Evolutionary conservation across 148 eudicot species (phyloP).

Genomic region (Limonium bicolor): DNA sequence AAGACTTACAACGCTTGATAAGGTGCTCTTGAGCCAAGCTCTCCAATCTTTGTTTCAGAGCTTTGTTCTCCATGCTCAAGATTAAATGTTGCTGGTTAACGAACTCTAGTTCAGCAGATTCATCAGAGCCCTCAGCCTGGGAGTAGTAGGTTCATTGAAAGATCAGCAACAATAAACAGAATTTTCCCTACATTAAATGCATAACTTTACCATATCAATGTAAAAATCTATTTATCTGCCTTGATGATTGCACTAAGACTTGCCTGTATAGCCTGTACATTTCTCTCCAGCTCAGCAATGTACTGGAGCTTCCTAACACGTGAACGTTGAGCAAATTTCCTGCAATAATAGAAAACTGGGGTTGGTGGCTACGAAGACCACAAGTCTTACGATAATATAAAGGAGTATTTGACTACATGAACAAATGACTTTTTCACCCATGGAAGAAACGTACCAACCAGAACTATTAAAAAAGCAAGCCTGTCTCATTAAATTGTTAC

Average conservation of each 20-base stretch:
- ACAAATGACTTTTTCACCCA: too few species aligned
- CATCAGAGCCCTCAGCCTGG: slow-evolving; percentile 91
- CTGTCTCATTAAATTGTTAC: too few species aligned
- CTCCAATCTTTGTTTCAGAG: slow-evolving; percentile 80
- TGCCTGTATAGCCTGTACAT: slow-evolving; percentile 85
- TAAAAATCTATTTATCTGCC: not conserved
- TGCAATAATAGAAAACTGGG: too few species aligned
- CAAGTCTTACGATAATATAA: too few species aligned
- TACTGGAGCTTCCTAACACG: slow-evolving; percentile 94
- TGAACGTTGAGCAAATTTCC: slow-evolving; percentile 98
- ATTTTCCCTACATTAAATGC: not conserved
- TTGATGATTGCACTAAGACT: slow-evolving; percentile 4
- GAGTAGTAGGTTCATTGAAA: slow-evolving; percentile 1
- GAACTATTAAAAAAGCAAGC: too few species aligned
- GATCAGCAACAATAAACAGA: not conserved
- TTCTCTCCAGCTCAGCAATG: slow-evolving; percentile 91
- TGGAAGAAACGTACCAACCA: too few species aligned
- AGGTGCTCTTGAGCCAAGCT: slow-evolving; percentile 88
- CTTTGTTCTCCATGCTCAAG: slow-evolving; percentile 92
- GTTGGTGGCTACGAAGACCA: too few species aligned
- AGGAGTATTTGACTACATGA: too few species aligned
- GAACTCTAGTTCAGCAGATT: slow-evolving; percentile 88
- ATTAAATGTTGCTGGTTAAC: slow-evolving; percentile 87
- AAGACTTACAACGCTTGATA: slow-evolving; percentile 72
- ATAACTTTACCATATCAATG: too few species aligned